A percentile compares a stretch with the other conserved stretches of the same genome.
phyloP scores from a whole-genome alignment of 805 yeast species.

The Ogataea ganodermae region DNA sequence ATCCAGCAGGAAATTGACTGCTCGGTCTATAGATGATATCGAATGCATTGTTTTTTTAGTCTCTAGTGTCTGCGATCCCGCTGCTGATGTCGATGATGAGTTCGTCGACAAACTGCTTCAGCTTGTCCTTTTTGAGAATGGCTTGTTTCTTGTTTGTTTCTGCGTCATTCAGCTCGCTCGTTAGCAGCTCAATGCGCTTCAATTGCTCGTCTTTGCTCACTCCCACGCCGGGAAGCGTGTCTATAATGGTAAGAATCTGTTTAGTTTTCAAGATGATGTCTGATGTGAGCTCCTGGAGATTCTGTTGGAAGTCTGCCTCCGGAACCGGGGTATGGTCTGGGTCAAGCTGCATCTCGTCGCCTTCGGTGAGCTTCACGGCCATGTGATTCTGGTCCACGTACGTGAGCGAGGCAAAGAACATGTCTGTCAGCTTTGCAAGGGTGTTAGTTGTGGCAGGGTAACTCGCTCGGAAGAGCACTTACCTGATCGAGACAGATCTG shows the following conservation, averaged over 20 bases:
- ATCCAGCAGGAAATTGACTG: background rate
- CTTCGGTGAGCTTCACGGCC: constrained; percentile 47
- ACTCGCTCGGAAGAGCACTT: constrained; percentile 16
- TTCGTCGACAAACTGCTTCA: constrained; percentile 62
- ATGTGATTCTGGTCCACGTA: constrained; percentile 79
- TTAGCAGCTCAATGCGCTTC: constrained; percentile 59
- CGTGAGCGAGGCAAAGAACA: constrained; percentile 74
- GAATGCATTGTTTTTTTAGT: too few relatives aligned
- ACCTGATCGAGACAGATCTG: constrained; percentile 83
- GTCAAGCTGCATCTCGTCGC: constrained; percentile 63
- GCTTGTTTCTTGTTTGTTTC: constrained; percentile 61
- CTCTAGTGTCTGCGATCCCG: constrained; percentile 51
- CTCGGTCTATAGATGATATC: background rate
- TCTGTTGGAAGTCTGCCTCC: constrained; percentile 40
- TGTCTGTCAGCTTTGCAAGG: constrained; percentile 59
- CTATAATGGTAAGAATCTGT: constrained; percentile 83
- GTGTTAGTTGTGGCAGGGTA: constrained; percentile 8
- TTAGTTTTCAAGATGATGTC: constrained; percentile 85
- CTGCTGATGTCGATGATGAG: constrained; percentile 61
- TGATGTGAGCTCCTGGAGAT: constrained; percentile 73
- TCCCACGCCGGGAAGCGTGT: constrained; percentile 90
- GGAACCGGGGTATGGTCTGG: constrained; percentile 52
- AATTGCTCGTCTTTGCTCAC: constrained; percentile 77
- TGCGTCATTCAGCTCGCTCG: constrained; percentile 58
- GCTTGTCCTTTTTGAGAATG: constrained; percentile 61